These are phyloP conservation scores for Picea sitchensis DNA, from an alignment of 75 land plant species.

Conservation along the genomic window DNA sequence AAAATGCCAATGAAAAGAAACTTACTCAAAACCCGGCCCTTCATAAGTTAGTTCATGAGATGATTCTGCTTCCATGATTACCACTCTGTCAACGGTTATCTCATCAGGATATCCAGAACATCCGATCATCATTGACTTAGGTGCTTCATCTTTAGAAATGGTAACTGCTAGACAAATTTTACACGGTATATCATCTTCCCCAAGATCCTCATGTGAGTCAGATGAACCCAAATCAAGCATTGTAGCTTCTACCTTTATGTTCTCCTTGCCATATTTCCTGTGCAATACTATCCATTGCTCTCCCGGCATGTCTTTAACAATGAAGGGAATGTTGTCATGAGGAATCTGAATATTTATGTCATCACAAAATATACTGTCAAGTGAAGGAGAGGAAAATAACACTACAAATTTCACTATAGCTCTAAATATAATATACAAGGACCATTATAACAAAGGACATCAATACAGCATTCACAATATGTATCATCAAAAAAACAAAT, in stretches of 20 bases:
- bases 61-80: conserved; percentile 5
- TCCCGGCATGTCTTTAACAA: conserved; percentile 37
- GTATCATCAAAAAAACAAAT: too few species aligned
- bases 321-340: conserved; percentile 14
- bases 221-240: conserved; percentile 47
- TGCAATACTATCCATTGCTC: conserved; percentile 53
- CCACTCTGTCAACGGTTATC: conserved; percentile 32
- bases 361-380: too few species aligned
- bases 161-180: conserved; percentile 42
- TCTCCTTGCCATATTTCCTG: conserved; percentile 37
- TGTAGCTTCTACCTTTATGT: conserved; percentile 61
- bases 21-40: conserved; percentile 54
- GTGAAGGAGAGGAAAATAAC: too few species aligned
- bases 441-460: too few species aligned
- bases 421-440: too few species aligned
- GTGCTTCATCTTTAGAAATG: conserved; percentile 29
- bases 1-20: background rate
- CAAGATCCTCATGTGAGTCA: conserved; percentile 2
- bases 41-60: conserved; percentile 14
- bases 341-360: background rate
- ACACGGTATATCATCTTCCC: conserved; percentile 13
- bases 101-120: conserved; percentile 62
- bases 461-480: too few species aligned
- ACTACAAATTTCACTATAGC: too few species aligned
- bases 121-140: conserved; percentile 29